Conservation (phyloP, 2,329 filamentous ascomycete species). For the Cladophialophora chaetospira region DNA sequence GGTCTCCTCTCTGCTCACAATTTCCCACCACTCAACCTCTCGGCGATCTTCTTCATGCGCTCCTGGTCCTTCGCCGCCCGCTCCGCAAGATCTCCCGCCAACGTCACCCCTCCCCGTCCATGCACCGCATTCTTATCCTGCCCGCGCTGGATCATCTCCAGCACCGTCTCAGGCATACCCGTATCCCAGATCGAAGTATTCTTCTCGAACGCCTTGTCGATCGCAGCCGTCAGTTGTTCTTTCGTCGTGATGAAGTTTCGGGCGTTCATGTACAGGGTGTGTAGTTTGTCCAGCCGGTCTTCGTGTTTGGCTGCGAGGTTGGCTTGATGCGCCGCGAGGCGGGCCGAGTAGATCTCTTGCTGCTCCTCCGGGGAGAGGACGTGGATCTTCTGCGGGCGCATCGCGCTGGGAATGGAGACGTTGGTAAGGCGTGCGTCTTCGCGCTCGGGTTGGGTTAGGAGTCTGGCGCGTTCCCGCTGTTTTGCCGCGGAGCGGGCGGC, state of each 20-base stretch:
- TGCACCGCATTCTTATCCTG: slow-evolving; percentile 19
- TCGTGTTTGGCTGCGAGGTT: slow-evolving; percentile 57
- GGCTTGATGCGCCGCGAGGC: slow-evolving; percentile 42
- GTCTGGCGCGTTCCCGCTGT: slow-evolving; percentile 52
- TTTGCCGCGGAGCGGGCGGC: slow-evolving; percentile 49
- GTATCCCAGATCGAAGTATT: slow-evolving; percentile 56
- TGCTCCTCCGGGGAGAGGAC: slow-evolving; percentile 30
- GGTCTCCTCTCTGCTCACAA: slow-evolving; percentile 39
- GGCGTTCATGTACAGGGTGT: slow-evolving; percentile 88
- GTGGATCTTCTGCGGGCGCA: slow-evolving; percentile 45
- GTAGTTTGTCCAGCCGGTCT: slow-evolving; percentile 69
- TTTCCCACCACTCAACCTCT: slow-evolving; percentile 69
- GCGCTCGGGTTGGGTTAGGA: slow-evolving; percentile 66
- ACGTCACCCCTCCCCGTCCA: slow-evolving; percentile 22
- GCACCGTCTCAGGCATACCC: slow-evolving; percentile 50
- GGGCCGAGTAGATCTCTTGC: slow-evolving; percentile 43
- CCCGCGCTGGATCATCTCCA: slow-evolving; percentile 43
- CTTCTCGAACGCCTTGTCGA: slow-evolving; percentile 75
- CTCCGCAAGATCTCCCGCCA: slow-evolving; percentile 36
- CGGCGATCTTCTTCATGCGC: slow-evolving; percentile 65
- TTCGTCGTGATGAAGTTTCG: slow-evolving; percentile 84
- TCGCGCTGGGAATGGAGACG: slow-evolving; percentile 61
- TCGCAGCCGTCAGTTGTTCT: slow-evolving; percentile 69
- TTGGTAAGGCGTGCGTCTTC: slow-evolving; percentile 77
- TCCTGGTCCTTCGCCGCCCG: slow-evolving; percentile 46